phyloP scores from a whole-genome alignment of 331 rosid species.

The Cucumis variabilis region DNA sequence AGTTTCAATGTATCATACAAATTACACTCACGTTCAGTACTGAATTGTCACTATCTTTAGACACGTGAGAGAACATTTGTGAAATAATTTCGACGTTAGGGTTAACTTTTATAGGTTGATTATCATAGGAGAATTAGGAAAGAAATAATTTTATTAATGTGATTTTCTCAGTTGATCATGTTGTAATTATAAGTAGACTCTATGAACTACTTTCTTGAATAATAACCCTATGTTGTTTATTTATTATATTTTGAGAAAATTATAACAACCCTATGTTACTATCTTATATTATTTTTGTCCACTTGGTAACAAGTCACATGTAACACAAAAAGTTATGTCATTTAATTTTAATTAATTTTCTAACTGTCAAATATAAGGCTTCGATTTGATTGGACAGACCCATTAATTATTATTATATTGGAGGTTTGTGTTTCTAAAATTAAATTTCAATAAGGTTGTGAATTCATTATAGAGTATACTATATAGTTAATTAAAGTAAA shows the following conservation, averaged over 20 bases:
- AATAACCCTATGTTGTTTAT: background rate
- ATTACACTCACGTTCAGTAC: too few relatives aligned
- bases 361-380: background rate
- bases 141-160: background rate
- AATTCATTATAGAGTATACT: background rate
- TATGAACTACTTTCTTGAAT: background rate
- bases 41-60: too few relatives aligned
- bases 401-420: background rate
- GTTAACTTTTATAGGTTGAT: background rate
- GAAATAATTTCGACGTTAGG: background rate
- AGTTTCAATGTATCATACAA: too few relatives aligned
- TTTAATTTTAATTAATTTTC: background rate
- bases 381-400: slow-evolving; percentile 19
- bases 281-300: background rate
- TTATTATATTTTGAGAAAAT: background rate
- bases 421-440: background rate
- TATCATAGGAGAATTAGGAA: background rate
- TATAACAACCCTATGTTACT: background rate
- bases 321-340: background rate
- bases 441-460: background rate
- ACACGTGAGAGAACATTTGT: too few relatives aligned
- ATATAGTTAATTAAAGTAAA: too few relatives aligned
- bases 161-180: background rate
- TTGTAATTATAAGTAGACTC: background rate
- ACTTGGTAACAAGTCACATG: background rate